Percentiles rank a stretch among this genome's conserved stretches.
These are phyloP conservation scores for Sporothrix phasma DNA, from an alignment of 2,329 filamentous ascomycete genomes.

Conservation along the genomic window DNA sequence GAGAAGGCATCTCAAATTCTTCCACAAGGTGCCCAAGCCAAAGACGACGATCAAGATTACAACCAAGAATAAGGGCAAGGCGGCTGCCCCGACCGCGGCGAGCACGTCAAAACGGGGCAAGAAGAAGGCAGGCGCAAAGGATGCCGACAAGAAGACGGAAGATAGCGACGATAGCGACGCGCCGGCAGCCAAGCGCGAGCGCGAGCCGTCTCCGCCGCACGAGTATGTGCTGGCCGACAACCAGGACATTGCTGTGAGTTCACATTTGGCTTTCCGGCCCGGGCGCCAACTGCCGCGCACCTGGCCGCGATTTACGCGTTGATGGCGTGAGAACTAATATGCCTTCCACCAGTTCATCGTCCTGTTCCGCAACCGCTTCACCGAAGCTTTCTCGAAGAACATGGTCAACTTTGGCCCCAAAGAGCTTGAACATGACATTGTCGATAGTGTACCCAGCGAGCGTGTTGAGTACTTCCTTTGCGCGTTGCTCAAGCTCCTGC, in stretches of 20 bases:
- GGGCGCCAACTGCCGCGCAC: conserved; percentile 47
- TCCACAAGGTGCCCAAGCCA: conserved; percentile 45
- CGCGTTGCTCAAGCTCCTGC: conserved; percentile 72
- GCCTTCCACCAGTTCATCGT: conserved; percentile 68
- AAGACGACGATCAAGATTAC: conserved; percentile 19
- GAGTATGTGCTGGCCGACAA: conserved; percentile 87
- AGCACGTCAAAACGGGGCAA: not conserved
- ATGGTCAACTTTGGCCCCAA: conserved; percentile 86
- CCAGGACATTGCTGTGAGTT: conserved; percentile 79
- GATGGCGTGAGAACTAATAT: conserved; percentile 20
- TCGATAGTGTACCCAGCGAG: conserved; percentile 67
- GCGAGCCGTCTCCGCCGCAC: conserved; percentile 73
- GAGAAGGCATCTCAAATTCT: conserved; percentile 58
- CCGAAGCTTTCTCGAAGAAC: conserved; percentile 78
- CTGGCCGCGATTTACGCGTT: conserved; percentile 20
- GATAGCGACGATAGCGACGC: conserved; percentile 47
- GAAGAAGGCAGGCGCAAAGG: not conserved
- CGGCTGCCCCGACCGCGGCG: conserved; percentile 28
- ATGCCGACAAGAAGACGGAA: not conserved
- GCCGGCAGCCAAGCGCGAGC: conserved; percentile 62
- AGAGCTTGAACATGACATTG: conserved; percentile 81
- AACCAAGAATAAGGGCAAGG: conserved; percentile 13
- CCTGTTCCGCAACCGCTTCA: conserved; percentile 93
- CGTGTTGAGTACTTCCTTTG: conserved; percentile 83
- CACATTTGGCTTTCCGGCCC: conserved; percentile 18